Base-by-base conservation (phyloP, 2,329 filamentous ascomycete genomes). In the Tetracladium maxilliforme region DNA sequence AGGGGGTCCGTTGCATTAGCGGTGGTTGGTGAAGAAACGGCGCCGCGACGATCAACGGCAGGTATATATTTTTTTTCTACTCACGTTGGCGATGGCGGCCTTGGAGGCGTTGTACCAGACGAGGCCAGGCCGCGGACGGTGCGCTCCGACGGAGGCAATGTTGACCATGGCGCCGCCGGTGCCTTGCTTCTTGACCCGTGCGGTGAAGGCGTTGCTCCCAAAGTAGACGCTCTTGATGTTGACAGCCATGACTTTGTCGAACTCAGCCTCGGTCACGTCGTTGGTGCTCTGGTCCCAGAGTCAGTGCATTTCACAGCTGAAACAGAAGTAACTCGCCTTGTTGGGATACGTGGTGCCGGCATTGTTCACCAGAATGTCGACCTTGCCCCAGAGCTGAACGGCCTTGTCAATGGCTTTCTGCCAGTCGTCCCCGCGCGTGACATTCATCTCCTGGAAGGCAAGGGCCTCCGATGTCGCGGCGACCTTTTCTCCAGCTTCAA, bases 81-180 rank as follows among this genome's bases (percentile, higher is more conserved):
- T 11, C 19, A 66, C 68, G 24, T 64, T 75, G 36, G 63, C 62
- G 8, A 75, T 64, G 1, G 73, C 73, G 1, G 65, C 71, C 43
- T 80, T 80, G 21, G 63, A 68, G 2, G 72, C 69, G 39, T 77
- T 78, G 39, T 79, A 79, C 72, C 73, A 79, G 2, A 72, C 70
- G 22, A 79, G 40, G 0, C 70, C 64, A 0, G 68, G 67, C 14
- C 73, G 54, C 0, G 73, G 74, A 14, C 75, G 49, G 6, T 60
- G 56, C 4, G 62, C 70, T 0, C 71, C 72, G 1, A 72, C 75
- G 3, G 67, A 74, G 1, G 73, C 70, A 24, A 78, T 65, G 31
- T 74, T 72, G 27, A 80, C 63, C 28, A 80, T 72, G 14, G 52
- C 61, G 0, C 69, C 73, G 0, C 66, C 61, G 6, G 63, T 57